A percentile compares a stretch with the other conserved stretches of the same genome.
Conservation (phyloP, 306 rosid genomes). For the Hylodesmum podocarpum region DNA sequence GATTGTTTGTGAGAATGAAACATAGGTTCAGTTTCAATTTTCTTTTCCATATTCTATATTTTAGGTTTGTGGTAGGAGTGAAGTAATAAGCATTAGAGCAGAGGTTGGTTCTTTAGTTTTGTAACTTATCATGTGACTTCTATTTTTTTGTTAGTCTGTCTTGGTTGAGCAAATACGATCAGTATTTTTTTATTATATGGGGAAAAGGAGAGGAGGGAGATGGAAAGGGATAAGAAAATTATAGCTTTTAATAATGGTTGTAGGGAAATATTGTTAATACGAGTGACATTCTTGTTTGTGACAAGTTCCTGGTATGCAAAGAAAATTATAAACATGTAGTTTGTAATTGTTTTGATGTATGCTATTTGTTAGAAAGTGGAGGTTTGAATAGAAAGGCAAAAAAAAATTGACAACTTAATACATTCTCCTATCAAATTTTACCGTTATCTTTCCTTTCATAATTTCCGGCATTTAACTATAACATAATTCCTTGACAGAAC, state of each 20-base stretch:
- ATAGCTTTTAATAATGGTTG: neutral
- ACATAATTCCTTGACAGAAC: too few relatives aligned
- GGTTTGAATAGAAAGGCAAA: neutral
- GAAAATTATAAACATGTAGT: neutral
- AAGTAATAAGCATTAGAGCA: conserved; percentile 18
- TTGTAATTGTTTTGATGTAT: neutral
- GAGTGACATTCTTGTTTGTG: neutral
- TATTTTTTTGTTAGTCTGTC: neutral
- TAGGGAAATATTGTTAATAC: neutral
- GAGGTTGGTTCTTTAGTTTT: conserved; percentile 8
- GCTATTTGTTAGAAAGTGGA: neutral
- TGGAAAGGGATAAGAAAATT: too few relatives aligned
- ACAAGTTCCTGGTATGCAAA: neutral
- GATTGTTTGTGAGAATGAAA: conserved; percentile 46
- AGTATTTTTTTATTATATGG: neutral
- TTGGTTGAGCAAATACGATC: neutral
- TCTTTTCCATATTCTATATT: neutral
- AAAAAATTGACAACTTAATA: neutral
- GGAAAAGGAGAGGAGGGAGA: neutral
- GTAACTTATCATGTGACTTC: conserved; percentile 21
- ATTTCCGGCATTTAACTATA: too few relatives aligned
- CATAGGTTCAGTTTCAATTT: neutral
- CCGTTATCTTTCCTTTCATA: too few relatives aligned
- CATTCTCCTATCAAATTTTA: neutral
- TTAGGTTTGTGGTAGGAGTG: conserved; percentile 9